phyloP scores from a whole-genome alignment of 2,329 filamentous ascomycete species.

The Claviceps spartinae region DNA sequence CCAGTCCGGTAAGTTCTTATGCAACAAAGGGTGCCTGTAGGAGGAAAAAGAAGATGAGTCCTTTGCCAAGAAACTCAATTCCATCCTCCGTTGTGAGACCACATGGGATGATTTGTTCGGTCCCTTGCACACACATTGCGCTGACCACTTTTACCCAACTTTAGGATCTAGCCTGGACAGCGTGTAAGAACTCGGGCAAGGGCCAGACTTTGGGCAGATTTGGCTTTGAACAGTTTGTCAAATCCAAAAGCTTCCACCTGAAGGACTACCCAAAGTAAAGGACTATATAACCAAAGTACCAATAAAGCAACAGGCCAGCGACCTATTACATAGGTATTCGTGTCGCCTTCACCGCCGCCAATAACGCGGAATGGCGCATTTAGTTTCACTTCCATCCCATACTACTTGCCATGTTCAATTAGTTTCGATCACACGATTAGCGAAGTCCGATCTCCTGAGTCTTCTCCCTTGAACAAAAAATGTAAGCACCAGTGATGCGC shows the following conservation, averaged over 20 bases:
- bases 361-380: not conserved
- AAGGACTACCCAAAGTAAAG: conserved; percentile 60
- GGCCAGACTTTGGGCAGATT: conserved; percentile 80
- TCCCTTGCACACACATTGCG: not conserved
- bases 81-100: not conserved
- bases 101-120: not conserved
- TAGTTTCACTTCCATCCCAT: not conserved
- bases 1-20: conserved; percentile 59
- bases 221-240: conserved; percentile 91
- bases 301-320: not conserved
- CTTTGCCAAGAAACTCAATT: not conserved
- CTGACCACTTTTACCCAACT: conserved; percentile 2
- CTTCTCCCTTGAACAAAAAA: conserved; percentile 3
- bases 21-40: not conserved
- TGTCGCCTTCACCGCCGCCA: not conserved
- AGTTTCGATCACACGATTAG: conserved; percentile 7
- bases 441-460: conserved; percentile 6
- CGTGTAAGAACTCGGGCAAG: conserved; percentile 94
- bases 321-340: not conserved
- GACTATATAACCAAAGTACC: not conserved
- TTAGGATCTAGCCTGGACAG: conserved; percentile 88
- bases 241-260: conserved; percentile 89
- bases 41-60: not conserved
- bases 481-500: not conserved
- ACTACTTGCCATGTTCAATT: not conserved